These are phyloP conservation scores for Blastobotrys ciferrii DNA, from an alignment of 1,139 yeast species.

Conservation along the genomic window DNA sequence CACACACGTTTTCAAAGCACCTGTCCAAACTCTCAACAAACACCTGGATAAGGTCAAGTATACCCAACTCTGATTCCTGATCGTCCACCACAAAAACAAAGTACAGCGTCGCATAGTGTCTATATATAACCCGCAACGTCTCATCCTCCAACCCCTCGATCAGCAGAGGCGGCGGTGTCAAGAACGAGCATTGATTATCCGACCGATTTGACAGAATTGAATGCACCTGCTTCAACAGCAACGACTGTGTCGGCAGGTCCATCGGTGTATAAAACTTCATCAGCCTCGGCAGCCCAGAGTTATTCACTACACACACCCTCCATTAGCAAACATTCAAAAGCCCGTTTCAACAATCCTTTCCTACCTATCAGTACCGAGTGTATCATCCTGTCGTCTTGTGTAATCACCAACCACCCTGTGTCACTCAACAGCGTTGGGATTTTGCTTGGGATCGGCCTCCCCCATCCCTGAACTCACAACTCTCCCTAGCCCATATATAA, in stretches of 20 bases:
- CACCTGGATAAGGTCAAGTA: conserved; percentile 89
- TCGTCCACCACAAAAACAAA: conserved; percentile 95
- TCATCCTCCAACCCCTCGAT: conserved; percentile 48
- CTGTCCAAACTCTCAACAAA: conserved; percentile 92
- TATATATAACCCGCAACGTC: conserved; percentile 83
- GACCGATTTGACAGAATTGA: conserved; percentile 66
- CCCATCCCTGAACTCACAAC: no score
- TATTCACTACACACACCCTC: conserved; percentile 55
- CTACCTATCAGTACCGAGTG: conserved; percentile 84
- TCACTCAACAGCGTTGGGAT: neutral
- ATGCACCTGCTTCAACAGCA: conserved; percentile 71
- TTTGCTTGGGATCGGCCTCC: neutral
- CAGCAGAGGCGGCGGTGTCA: conserved; percentile 74
- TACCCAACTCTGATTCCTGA: conserved; percentile 92
- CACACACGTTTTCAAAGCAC: conserved; percentile 93
- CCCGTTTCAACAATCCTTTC: conserved; percentile 36
- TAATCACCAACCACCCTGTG: neutral
- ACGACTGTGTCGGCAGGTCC: conserved; percentile 70
- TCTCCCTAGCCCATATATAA: no score
- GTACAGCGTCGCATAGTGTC: conserved; percentile 91
- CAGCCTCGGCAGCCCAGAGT: conserved; percentile 87
- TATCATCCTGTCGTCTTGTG: conserved; percentile 69
- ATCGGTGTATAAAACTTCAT: conserved; percentile 92
- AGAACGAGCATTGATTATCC: conserved; percentile 73
- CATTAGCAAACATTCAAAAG: no score